These are phyloP conservation scores for Silene latifolia DNA, from an alignment of 148 eudicot genomes.

Conservation along the genomic window DNA sequence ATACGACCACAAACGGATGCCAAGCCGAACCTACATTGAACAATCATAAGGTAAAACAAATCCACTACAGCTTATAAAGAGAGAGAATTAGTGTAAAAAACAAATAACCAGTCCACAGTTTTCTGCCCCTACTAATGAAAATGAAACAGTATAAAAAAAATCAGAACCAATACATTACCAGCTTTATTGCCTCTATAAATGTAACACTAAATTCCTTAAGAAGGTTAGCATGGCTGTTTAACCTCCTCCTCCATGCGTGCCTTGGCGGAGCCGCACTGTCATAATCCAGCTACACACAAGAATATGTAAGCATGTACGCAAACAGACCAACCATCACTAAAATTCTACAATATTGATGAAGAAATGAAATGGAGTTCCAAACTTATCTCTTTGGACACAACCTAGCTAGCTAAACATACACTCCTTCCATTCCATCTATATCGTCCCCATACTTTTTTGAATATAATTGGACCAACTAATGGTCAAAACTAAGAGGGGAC, in stretches of 20 bases:
- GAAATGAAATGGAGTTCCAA: background rate
- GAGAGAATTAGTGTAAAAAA: background rate
- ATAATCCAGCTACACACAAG: conserved; percentile 66
- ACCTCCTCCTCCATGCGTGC: conserved; percentile 94
- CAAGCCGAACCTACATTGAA: conserved; percentile 71
- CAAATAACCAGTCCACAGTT: background rate
- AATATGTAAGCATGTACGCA: background rate
- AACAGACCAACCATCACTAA: background rate
- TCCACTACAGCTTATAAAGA: background rate
- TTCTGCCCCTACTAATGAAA: background rate
- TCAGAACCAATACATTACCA: conserved; percentile 39
- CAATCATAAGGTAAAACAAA: background rate
- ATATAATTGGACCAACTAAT: no score
- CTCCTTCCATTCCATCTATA: no score
- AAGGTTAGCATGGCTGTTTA: conserved; percentile 82
- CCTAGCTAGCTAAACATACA: background rate
- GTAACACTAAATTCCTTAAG: conserved; percentile 94
- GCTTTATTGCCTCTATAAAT: conserved; percentile 83
- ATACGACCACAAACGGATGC: conserved; percentile 89
- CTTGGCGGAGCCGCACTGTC: conserved; percentile 93
- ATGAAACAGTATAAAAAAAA: conserved; percentile 2
- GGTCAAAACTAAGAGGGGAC: no score
- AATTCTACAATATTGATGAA: background rate
- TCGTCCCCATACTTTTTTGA: no score
- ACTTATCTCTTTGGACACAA: background rate